Conservation (phyloP, 2,329 filamentous ascomycete species). For the Arthrobotrys sphaeroides region DNA sequence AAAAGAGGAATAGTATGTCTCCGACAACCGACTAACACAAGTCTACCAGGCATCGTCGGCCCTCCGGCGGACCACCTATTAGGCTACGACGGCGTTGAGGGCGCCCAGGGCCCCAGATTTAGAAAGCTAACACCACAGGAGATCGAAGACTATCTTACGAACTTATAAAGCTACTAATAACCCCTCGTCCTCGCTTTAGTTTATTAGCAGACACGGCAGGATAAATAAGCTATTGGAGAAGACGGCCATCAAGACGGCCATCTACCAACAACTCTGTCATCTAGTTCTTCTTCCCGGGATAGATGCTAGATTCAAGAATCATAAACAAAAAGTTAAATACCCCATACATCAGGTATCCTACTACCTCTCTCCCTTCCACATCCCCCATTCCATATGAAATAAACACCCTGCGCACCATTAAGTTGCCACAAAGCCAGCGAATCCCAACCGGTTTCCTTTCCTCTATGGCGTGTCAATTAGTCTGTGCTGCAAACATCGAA, state of each 20-base stretch:
- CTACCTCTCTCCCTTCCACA: neutral
- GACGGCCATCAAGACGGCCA: too few relatives aligned
- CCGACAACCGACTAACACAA: slow-evolving; percentile 56
- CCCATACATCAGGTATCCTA: neutral
- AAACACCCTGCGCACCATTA: slow-evolving; percentile 50
- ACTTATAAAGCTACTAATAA: slow-evolving; percentile 72
- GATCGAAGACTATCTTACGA: slow-evolving; percentile 99
- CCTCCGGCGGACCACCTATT: slow-evolving; percentile 92
- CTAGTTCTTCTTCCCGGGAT: neutral
- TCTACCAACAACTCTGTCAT: neutral
- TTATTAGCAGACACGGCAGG: neutral
- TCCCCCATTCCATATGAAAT: neutral
- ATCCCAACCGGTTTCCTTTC: slow-evolving; percentile 29
- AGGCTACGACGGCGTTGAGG: slow-evolving; percentile 88
- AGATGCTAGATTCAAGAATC: neutral
- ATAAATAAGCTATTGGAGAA: too few relatives aligned
- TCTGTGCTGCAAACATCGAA: slow-evolving; percentile 53
- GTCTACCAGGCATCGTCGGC: slow-evolving; percentile 84
- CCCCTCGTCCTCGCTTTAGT: neutral
- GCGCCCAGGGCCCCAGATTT: slow-evolving; percentile 85
- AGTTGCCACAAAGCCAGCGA: slow-evolving; percentile 54
- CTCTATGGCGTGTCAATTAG: slow-evolving; percentile 55
- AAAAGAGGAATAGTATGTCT: neutral
- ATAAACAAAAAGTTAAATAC: neutral
- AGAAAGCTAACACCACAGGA: slow-evolving; percentile 95